Evolutionary conservation across 345 rosid genomes (phyloP), one percentile per base, ranked within the genome.

Genomic region (Salix suchowensis): DNA sequence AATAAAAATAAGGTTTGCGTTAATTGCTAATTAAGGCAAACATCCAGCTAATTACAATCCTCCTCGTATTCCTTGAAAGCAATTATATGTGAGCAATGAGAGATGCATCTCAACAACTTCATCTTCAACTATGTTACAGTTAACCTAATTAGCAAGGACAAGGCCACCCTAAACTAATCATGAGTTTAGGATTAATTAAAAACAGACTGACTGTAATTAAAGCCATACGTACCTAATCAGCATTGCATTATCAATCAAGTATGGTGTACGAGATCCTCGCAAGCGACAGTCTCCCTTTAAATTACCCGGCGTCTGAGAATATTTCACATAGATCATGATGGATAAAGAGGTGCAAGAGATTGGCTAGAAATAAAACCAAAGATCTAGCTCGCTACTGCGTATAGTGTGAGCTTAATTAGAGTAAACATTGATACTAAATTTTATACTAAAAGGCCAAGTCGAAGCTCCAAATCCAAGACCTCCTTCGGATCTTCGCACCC

Each of bases 391-490:
- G 44, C 50, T 21, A 23, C 36, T 14, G 36, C 36, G 7, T 1
- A 4, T 18, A 10, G 54, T n/a, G 58, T 54, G 23, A 32, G 11
- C 61, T 34, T 30, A 28, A 24, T 24, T 34, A 23, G 19, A 72
- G 40, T 4, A 7, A 50, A 19, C 32, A 28, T 36, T 62, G n/a
- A 61, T 46, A 70, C 74, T 54, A 72, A 75, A 8, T n/a, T n/a
- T 55, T 55, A 6, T 52, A n/a, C 62, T 55, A 61, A 81, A 77
- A 76, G 82, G 24, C 93, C 93, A 67, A 90, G 93, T 79, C 91
- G 85, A 82, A 90, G 93, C 85, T 90, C 93, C 84, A 90, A 90
- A 80, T 90, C 93, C 72, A 90, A 70, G 72, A 78, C 86, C 62
- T 85, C 86, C 44, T 82, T 82, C 5, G 89, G 80, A 72, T 84